These are phyloP conservation scores for Saitozyma podzolica DNA, from an alignment of 768 basidiomycete species.

Conservation along the genomic window DNA sequence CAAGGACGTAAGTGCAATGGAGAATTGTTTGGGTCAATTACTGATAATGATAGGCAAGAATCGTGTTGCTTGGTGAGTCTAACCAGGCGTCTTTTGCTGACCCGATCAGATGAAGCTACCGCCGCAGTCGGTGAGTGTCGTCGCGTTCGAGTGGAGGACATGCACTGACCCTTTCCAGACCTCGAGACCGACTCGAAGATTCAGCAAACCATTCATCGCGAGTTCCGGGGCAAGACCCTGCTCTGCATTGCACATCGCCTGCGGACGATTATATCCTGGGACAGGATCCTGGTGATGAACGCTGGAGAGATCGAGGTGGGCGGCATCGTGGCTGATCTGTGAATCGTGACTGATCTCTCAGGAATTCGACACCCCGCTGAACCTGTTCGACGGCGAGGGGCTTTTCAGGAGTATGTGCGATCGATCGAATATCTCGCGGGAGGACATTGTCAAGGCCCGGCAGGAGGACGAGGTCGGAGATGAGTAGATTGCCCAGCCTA, in stretches of 20 bases:
- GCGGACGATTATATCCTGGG: conserved; percentile 81
- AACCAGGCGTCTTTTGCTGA: conserved; percentile 2
- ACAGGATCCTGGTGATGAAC: conserved; percentile 83
- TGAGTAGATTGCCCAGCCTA: no score
- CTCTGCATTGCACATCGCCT: conserved; percentile 81
- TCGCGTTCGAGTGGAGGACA: conserved; percentile 20
- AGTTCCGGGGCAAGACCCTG: conserved; percentile 80
- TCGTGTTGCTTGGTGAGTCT: conserved; percentile 67
- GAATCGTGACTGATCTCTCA: conserved; percentile 20
- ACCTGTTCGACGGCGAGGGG: conserved; percentile 63
- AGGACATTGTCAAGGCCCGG: conserved; percentile 60
- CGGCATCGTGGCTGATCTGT: conserved; percentile 20
- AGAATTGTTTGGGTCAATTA: neutral
- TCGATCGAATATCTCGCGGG: conserved; percentile 68
- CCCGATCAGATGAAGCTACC: conserved; percentile 68
- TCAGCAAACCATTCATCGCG: conserved; percentile 80
- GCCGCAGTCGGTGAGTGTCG: conserved; percentile 69
- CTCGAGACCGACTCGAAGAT: conserved; percentile 84
- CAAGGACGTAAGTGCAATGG: conserved; percentile 58
- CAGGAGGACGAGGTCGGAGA: neutral
- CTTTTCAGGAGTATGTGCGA: conserved; percentile 86
- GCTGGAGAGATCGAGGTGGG: conserved; percentile 70
- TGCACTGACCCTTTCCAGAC: neutral
- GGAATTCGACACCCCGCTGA: conserved; percentile 76
- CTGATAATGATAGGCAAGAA: conserved; percentile 28